Percentiles rank a stretch among this genome's conserved stretches.
Evolutionary conservation across 2,329 filamentous ascomycete genomes (phyloP).

Genomic region (Drechslerella coelobrocha): DNA sequence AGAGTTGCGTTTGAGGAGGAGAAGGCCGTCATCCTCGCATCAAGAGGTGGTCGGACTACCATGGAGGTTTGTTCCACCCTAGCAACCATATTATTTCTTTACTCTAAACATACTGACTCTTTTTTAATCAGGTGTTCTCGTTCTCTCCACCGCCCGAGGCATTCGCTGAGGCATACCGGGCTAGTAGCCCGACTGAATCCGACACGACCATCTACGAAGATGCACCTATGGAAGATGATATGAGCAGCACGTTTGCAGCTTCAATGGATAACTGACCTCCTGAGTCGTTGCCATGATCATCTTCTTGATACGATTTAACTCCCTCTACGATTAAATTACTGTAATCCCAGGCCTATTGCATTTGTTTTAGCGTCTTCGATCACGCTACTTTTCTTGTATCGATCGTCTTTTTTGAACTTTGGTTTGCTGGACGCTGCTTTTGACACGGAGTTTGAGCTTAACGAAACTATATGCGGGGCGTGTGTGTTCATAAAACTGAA

Average conservation of each 20-base stretch:
- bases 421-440: no score
- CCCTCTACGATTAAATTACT: neutral
- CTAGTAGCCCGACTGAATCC: constrained; percentile 52
- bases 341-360: neutral
- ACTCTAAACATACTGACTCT: constrained; percentile 55
- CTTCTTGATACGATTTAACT: neutral
- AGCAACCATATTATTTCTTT: neutral
- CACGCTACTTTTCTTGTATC: no score
- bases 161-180: constrained; percentile 61
- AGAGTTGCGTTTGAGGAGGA: constrained; percentile 97
- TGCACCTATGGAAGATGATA: constrained; percentile 54
- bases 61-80: constrained; percentile 80
- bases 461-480: no score
- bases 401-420: no score
- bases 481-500: no score
- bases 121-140: constrained; percentile 76
- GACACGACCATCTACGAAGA: constrained; percentile 52
- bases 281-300: neutral
- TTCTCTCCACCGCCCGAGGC: constrained; percentile 84
- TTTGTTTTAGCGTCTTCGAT: neutral
- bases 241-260: constrained; percentile 51
- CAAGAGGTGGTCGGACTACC: constrained; percentile 81
- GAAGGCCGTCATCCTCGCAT: constrained; percentile 94
- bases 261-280: constrained; percentile 21
- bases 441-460: no score